Base-by-base conservation (phyloP, 2,329 filamentous ascomycete genomes). In the Aureobasidium pullulans region DNA sequence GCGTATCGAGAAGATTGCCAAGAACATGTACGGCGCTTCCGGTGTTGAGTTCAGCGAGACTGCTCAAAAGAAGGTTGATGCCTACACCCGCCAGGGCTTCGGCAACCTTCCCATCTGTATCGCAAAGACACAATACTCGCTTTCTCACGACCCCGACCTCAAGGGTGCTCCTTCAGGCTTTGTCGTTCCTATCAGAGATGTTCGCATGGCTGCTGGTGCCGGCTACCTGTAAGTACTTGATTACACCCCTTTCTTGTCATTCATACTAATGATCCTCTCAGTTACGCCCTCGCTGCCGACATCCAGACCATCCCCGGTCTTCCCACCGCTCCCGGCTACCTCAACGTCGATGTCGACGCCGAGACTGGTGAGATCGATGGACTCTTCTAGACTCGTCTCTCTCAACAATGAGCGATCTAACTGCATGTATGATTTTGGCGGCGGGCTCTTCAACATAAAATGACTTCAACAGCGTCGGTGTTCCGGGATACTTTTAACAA, bases 291-390 rank as follows among this genome's bases (percentile, higher is more conserved):
- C 62, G 94, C 94, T 57, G 94, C 94, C 13, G 94, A 99, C 70
- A 97, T 99, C 65, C 94, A 97, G 79, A 99, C 94, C 1, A 99
- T 99, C 64, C 94, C 94, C 13, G 94, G 94, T 62, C 79, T 99
- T 64, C 93, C 93, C 9, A 97, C 94, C 8, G 93, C 93, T 19
- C 94, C 93, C 8, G 94, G 94, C 10, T 97, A 97, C 71, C 79
- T 97, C 63, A 96, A 96, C 68, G 92, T 96, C 47, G 93, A 96
- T 66, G 81, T 86, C 44, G 75, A 80, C 64, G 68, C 72, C 29
- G 76, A 78, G 69, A 79, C 76, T 16, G 78, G 77, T 13, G 78
- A 80, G 72, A 80, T 82, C 61, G 77, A 81, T 63, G 86, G 94
- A 5, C 82, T 99, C 60, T 99, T 97, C 75, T 99, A 90, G 66